Evolutionary conservation across 1,284 basidiomycete species (phyloP), one percentile per base, ranked within the genome.

Genomic region (Puccinia hordei): DNA sequence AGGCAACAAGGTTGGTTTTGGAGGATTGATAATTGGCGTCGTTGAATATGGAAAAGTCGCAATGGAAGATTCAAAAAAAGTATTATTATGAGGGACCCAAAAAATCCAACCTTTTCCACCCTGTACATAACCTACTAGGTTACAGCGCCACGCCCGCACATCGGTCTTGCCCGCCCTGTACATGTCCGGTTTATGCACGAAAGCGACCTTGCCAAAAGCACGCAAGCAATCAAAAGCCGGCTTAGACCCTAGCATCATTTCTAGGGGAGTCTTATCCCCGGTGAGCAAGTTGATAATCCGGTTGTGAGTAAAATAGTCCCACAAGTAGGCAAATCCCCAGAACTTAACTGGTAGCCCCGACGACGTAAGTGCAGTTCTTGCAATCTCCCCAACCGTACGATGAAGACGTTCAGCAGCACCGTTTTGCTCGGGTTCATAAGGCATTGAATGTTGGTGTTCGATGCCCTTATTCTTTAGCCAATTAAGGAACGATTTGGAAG

Each of bases 361-460:
- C 2, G 38, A 53, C 12, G 35, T 22, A n/a, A 80, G 24, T 15
- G 57, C 38, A 4, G 77, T 73, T 2, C 57, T 19, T 1, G 51
- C 77, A 12, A 72, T 80, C 9, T 73, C 77, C 1, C 53, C 53
- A 46, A 80, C 30, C 0, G 77, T 80, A 0, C 77, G 51, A 46
- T 80, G 68, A 0, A 72, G 33, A 1, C 77, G 53, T 65, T 80
- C 55, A 0, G 77, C 77, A n/a, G 55, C 59, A 1, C 77, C 69
- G 27, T 80, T 78, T 51, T 80, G 77, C 33, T 80, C 27, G 24
- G 35, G 77, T 9, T 59, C 27, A 24, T 72, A 80, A 1, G 77
- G 68, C 55, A 59, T 80, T 5, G 41, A 61, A 1, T 65, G 35
- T 35, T 80, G 51, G 22, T 80, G 77, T n/a, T 38, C 17, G n/a